These are phyloP conservation scores for Copromyces sp. DNA, from an alignment of 495 filamentous ascomycete species.

Conservation along the genomic window DNA sequence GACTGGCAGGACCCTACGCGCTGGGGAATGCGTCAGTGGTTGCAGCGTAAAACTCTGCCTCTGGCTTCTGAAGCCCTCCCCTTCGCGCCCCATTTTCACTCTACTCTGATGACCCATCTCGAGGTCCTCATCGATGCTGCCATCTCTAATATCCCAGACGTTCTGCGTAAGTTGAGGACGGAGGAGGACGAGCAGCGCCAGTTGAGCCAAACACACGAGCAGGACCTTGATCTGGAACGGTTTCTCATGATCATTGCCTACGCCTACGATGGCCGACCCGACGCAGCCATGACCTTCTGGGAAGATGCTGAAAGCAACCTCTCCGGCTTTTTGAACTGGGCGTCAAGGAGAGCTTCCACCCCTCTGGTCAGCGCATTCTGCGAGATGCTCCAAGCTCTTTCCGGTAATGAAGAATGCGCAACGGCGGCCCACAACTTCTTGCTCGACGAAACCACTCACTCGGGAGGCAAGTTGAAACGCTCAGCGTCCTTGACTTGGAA, in stretches of 20 bases:
- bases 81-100: slow-evolving; percentile 55
- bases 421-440: slow-evolving; percentile 78
- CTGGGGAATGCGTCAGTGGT: slow-evolving; percentile 58
- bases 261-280: slow-evolving; percentile 72
- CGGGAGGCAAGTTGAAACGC: slow-evolving; percentile 64
- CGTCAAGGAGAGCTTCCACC: slow-evolving; percentile 81
- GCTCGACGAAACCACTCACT: slow-evolving; percentile 68
- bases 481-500: slow-evolving; percentile 77
- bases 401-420: slow-evolving; percentile 68
- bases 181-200: slow-evolving; percentile 83
- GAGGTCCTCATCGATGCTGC: slow-evolving; percentile 82
- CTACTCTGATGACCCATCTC: slow-evolving; percentile 63
- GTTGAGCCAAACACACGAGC: slow-evolving; percentile 59
- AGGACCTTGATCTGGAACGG: slow-evolving; percentile 75
- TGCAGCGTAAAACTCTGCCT: slow-evolving; percentile 65
- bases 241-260: slow-evolving; percentile 89
- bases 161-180: slow-evolving; percentile 71
- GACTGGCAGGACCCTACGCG: slow-evolving; percentile 78
- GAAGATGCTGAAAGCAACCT: slow-evolving; percentile 78
- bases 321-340: slow-evolving; percentile 91
- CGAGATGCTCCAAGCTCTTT: slow-evolving; percentile 83
- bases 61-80: slow-evolving; percentile 50
- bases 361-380: slow-evolving; percentile 91
- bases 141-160: slow-evolving; percentile 89
- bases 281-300: slow-evolving; percentile 84